phyloP scores from a whole-genome alignment of 2,329 filamentous ascomycete genomes.

The Colletotrichum gigasporum region DNA sequence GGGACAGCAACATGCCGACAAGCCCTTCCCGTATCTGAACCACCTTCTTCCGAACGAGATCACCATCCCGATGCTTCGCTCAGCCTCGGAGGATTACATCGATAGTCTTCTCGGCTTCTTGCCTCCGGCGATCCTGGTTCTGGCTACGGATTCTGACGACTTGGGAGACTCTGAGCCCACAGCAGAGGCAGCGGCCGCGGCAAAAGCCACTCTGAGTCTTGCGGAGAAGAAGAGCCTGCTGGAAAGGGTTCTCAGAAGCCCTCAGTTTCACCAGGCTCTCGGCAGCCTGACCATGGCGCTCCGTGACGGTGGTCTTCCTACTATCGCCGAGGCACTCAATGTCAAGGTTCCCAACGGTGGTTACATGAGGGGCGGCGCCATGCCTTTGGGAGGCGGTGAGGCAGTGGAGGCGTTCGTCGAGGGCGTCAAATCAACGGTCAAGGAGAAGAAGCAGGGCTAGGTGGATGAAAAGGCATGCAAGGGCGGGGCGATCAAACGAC shows the following conservation, averaged over 20 bases:
- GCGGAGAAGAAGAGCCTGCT: conserved; percentile 84
- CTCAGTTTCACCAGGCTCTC: conserved; percentile 90
- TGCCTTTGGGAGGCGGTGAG: conserved; percentile 88
- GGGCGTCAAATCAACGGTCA: conserved; percentile 83
- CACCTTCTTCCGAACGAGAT: conserved; percentile 83
- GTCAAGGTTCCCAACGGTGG: conserved; percentile 88
- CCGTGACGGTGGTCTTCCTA: conserved; percentile 89
- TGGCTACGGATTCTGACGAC: conserved; percentile 73
- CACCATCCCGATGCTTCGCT: conserved; percentile 80
- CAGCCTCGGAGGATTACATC: conserved; percentile 70
- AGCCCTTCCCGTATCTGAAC: conserved; percentile 82
- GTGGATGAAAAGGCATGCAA: background rate
- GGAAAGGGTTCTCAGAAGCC: conserved; percentile 83
- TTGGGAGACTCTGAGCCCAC: conserved; percentile 71
- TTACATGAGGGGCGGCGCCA: conserved; percentile 77
- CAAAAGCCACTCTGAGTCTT: conserved; percentile 76
- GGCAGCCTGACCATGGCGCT: conserved; percentile 87
- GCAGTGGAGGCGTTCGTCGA: conserved; percentile 92
- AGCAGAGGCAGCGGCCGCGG: conserved; percentile 74
- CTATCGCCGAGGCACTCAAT: conserved; percentile 85
- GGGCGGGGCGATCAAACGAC: conserved; percentile 12
- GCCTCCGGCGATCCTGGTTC: conserved; percentile 79
- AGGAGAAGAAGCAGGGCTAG: conserved; percentile 57
- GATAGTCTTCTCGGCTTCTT: conserved; percentile 81
- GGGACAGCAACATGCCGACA: conserved; percentile 53